phyloP scores from a whole-genome alignment of 495 filamentous ascomycete genomes.

The Trichoderma reesei region DNA sequence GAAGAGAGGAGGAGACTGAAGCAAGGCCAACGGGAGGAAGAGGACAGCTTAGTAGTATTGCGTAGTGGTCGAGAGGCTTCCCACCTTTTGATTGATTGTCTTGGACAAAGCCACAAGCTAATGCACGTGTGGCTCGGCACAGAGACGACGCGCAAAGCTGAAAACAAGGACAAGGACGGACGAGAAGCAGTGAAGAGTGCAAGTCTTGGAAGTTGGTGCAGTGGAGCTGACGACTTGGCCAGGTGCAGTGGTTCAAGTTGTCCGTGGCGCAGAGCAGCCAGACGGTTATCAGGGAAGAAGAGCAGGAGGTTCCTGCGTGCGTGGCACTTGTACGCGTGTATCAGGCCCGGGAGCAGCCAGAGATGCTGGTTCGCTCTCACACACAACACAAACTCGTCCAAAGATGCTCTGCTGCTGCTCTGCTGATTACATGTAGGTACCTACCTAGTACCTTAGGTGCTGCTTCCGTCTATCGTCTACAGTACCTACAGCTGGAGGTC shows the following conservation, averaged over 20 bases:
- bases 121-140: conserved; percentile 7
- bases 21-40: not conserved
- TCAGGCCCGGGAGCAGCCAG: not conserved
- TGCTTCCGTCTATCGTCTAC: too few relatives aligned
- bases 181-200: too few relatives aligned
- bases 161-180: not conserved
- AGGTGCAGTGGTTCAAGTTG: too few relatives aligned
- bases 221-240: not conserved
- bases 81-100: conserved; percentile 1
- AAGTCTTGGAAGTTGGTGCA: conserved; percentile 4
- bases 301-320: not conserved
- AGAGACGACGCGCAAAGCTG: not conserved
- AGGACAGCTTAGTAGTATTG: not conserved
- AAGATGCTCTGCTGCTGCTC: too few relatives aligned
- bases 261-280: conserved; percentile 1
- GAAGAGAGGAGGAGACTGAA: not conserved
- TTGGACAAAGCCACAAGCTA: not conserved
- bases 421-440: too few relatives aligned
- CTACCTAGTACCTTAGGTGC: too few relatives aligned
- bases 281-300: not conserved
- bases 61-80: not conserved
- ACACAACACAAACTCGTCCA: too few relatives aligned
- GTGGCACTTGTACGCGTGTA: not conserved
- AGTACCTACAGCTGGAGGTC: too few relatives aligned
- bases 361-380: too few relatives aligned